Percentiles rank a stretch among this genome's conserved stretches.
Evolutionary conservation across 257 asterid genomes (phyloP).

Genomic region (Nemophila menziesii): DNA sequence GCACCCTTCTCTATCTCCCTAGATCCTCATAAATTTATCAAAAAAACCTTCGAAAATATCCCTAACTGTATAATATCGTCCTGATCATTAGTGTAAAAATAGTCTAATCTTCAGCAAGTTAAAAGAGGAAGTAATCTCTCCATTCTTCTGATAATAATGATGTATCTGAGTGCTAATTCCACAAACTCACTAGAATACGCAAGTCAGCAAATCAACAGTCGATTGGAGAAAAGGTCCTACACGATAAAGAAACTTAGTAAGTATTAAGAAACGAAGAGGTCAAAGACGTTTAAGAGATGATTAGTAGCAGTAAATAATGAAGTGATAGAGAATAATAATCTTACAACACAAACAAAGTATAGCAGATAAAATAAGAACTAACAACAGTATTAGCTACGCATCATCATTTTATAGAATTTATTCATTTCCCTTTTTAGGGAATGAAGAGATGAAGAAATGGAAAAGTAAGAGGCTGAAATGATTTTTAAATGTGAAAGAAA

Average conservation of each 20-base stretch:
- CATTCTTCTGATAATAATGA: background rate
- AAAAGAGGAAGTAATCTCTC: background rate
- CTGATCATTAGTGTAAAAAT: background rate
- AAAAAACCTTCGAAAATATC: background rate
- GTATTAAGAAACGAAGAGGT: background rate
- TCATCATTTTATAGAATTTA: too few species aligned
- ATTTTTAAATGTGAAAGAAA: too few species aligned
- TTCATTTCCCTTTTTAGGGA: too few species aligned
- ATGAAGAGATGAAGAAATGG: too few species aligned
- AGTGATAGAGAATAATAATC: background rate
- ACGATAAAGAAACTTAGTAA: background rate
- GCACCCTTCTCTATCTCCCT: slow-evolving; percentile 4
- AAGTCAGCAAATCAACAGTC: background rate
- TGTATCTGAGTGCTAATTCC: background rate
- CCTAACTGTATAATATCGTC: background rate
- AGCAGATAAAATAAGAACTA: too few species aligned
- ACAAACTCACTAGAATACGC: background rate
- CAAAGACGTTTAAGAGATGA: too few species aligned
- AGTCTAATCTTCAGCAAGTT: background rate
- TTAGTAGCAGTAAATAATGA: background rate
- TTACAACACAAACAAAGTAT: background rate
- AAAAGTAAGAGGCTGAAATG: too few species aligned
- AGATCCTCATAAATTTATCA: background rate
- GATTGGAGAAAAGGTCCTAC: background rate
- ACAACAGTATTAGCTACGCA: too few species aligned